phyloP scores from a whole-genome alignment of 1,139 yeast species.

The Blastobotrys proliferans region DNA sequence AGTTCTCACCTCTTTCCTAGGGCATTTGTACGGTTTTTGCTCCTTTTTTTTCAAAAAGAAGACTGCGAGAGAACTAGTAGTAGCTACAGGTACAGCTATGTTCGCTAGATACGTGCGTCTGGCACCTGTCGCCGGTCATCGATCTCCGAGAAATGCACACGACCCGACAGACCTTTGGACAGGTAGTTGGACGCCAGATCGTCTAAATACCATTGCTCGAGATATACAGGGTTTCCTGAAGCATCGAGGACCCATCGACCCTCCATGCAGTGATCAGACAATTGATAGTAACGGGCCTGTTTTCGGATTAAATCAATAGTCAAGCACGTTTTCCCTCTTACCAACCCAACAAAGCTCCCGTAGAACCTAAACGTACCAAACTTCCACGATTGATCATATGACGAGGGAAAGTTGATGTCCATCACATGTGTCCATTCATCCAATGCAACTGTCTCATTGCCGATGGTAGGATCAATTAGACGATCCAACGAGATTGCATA shows the following conservation, averaged over 20 bases:
- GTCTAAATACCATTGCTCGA: constrained; percentile 2
- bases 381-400: constrained; percentile 6
- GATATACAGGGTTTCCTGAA: constrained; percentile 5
- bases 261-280: background rate
- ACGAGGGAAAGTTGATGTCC: background rate
- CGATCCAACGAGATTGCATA: background rate
- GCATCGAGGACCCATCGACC: constrained; percentile 9
- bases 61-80: too few species aligned
- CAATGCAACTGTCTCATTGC: background rate
- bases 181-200: background rate
- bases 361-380: constrained; percentile 10
- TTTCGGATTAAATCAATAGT: background rate
- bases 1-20: too few species aligned
- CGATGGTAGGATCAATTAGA: background rate
- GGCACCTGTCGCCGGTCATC: too few species aligned
- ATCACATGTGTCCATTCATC: constrained; percentile 2
- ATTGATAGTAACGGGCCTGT: background rate
- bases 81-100: too few species aligned
- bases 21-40: too few species aligned
- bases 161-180: background rate
- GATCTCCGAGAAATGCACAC: background rate
- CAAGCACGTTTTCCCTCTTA: background rate
- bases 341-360: constrained; percentile 2
- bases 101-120: too few species aligned
- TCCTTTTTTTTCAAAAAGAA: too few species aligned